Percentiles rank a stretch among this genome's conserved stretches.
Evolutionary conservation across 2,329 filamentous ascomycete species (phyloP).

Genomic region (Epichloe gansuensis): DNA sequence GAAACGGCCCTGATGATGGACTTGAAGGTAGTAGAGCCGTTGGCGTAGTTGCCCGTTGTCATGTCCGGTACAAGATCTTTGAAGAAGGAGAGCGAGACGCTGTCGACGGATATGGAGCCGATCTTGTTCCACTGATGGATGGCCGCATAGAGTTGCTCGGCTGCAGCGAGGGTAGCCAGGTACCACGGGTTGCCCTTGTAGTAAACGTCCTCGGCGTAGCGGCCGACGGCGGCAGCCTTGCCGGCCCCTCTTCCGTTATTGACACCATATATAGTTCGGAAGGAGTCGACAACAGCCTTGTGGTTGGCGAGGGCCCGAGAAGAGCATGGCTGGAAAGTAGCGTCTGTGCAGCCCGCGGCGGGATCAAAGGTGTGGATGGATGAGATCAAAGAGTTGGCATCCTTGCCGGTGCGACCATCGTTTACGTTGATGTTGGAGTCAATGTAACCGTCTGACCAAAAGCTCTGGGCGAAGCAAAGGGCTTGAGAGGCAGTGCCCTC

Average conservation of each 20-base stretch:
- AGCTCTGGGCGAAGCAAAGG: slow-evolving; percentile 60
- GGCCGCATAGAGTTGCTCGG: slow-evolving; percentile 69
- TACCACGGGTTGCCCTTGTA: slow-evolving; percentile 76
- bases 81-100: slow-evolving; percentile 60
- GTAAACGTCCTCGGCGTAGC: slow-evolving; percentile 63
- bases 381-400: slow-evolving; percentile 56
- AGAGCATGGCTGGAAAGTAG: slow-evolving; percentile 69
- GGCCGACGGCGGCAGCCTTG: slow-evolving; percentile 47
- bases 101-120: slow-evolving; percentile 51
- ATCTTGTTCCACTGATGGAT: slow-evolving; percentile 55
- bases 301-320: slow-evolving; percentile 58
- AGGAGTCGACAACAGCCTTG: slow-evolving; percentile 62
- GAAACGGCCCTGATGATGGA: slow-evolving; percentile 44
- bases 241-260: slow-evolving; percentile 52
- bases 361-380: slow-evolving; percentile 61
- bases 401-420: slow-evolving; percentile 52
- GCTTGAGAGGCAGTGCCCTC: slow-evolving; percentile 54
- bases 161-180: slow-evolving; percentile 60
- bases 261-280: slow-evolving; percentile 56
- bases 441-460: slow-evolving; percentile 56
- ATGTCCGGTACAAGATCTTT: slow-evolving; percentile 45
- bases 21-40: slow-evolving; percentile 33
- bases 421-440: slow-evolving; percentile 56
- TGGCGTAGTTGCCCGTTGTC: slow-evolving; percentile 48
- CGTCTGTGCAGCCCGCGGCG: slow-evolving; percentile 48